Evolutionary conservation across 2,329 filamentous ascomycete genomes (phyloP).

Genomic region (Coleophoma crateriformis): DNA sequence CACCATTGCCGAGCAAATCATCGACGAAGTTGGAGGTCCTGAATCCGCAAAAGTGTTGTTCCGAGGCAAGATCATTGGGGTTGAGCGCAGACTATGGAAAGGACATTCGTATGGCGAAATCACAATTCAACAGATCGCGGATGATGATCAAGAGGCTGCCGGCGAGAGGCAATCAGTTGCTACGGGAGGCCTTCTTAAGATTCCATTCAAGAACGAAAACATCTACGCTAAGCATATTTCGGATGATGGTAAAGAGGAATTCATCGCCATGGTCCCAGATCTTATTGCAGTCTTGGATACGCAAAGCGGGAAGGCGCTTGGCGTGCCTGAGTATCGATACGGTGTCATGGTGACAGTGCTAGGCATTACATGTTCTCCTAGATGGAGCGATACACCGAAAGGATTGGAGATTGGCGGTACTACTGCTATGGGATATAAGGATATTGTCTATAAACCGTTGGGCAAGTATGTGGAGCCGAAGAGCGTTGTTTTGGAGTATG

Average conservation of each 20-base stretch:
- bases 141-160: conserved; percentile 30
- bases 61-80: conserved; percentile 57
- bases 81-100: conserved; percentile 48
- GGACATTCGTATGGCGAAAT: conserved; percentile 57
- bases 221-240: conserved; percentile 43
- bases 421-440: conserved; percentile 39
- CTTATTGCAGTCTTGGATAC: conserved; percentile 42
- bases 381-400: conserved; percentile 43
- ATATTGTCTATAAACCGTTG: conserved; percentile 42
- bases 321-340: conserved; percentile 49
- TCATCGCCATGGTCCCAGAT: conserved; percentile 42
- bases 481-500: conserved; percentile 47
- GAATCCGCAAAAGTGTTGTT: conserved; percentile 51
- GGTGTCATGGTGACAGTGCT: conserved; percentile 45
- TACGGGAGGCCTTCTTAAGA: conserved; percentile 45
- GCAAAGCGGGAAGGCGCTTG: conserved; percentile 41
- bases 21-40: conserved; percentile 50
- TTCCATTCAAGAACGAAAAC: conserved; percentile 72
- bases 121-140: conserved; percentile 42
- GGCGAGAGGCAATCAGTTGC: conserved; percentile 22
- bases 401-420: conserved; percentile 46
- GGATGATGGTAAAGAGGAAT: conserved; percentile 14
- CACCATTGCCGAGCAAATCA: conserved; percentile 50
- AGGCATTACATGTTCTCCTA: conserved; percentile 46
- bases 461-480: conserved; percentile 45